Evolutionary conservation across 805 yeast genomes (phyloP), one percentile per base, ranked within the genome.

Genomic region (Ogataea salicorniae): DNA sequence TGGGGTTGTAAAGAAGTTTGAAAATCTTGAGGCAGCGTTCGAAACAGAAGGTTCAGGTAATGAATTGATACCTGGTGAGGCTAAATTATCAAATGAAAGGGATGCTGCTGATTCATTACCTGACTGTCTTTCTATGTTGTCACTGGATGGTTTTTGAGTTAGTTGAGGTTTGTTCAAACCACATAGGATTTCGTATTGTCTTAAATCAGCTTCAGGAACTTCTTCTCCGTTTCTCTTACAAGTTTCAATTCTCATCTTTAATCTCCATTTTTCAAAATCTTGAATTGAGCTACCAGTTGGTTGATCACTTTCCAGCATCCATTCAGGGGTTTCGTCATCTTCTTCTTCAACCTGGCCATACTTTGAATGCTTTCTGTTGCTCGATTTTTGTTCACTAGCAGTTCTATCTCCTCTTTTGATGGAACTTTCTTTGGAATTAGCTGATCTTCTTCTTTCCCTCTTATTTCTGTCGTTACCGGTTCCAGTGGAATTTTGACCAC

Each of bases 251-350:
- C 71, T 71, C 83, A 77, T 75, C 50, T 69, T 70, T 42, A 73
- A 62, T 60, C 78, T 77, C 84, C 84, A 80, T 50, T 68, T 71
- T 57, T 80, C 85, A 55, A 79, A 80, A 51, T 80, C 84, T 46
- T 75, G 75, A 3, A 76, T 76, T 0, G 83, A 73, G 46, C 71
- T 75, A 18, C 83, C 83, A 66, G 58, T 50, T 16, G 66, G 64
- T 37, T 58, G 62, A 44, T 63, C 67, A 63, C 73, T 58, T 58
- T 69, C 61, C 51, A 60, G 36, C 66, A 69, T 59, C 72, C 72
- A 68, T 35, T 60, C 68, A 0, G 71, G 71, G 3, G 62, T 56
- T 37, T 58, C 63, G n/a, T 69, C 73, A 11, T 65, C 67, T 22
- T 57, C 39, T 47, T 34, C 42, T 36, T 43, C 39, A 18, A 20